phyloP scores from a whole-genome alignment of 1,284 basidiomycete species.

The Ganoderma lingzhi region DNA sequence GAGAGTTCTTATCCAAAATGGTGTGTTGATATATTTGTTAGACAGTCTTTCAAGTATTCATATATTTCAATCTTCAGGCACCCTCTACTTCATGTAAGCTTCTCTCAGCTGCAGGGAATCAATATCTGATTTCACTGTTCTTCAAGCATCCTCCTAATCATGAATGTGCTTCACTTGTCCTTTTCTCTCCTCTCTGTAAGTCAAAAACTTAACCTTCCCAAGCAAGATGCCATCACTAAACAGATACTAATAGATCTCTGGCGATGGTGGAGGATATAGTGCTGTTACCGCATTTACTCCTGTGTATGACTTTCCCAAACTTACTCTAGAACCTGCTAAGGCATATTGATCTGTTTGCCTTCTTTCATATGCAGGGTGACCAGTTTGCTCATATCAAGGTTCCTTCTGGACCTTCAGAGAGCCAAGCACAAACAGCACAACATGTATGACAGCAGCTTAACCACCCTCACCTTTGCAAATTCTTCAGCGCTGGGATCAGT shows the following conservation, averaged over 20 bases:
- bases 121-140: background rate
- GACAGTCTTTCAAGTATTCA: too few species aligned
- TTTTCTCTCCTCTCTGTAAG: conserved; percentile 5
- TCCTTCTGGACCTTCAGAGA: conserved; percentile 6
- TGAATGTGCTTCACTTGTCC: conserved; percentile 10
- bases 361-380: background rate
- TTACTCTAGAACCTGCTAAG: background rate
- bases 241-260: background rate
- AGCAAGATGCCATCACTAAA: background rate
- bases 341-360: background rate
- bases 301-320: background rate
- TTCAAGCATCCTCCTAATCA: conserved; percentile 2
- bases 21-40: background rate
- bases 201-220: too few species aligned
- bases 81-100: conserved; percentile 5
- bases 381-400: conserved; percentile 3
- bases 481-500: background rate
- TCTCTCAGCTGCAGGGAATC: background rate
- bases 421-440: conserved; percentile 1
- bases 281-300: conserved; percentile 4
- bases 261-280: background rate
- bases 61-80: background rate
- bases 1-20: conserved; percentile 4
- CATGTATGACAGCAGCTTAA: background rate
- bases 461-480: background rate